Base-by-base conservation (phyloP, 2,329 filamentous ascomycete genomes). In the Aureobasidium sp. region DNA sequence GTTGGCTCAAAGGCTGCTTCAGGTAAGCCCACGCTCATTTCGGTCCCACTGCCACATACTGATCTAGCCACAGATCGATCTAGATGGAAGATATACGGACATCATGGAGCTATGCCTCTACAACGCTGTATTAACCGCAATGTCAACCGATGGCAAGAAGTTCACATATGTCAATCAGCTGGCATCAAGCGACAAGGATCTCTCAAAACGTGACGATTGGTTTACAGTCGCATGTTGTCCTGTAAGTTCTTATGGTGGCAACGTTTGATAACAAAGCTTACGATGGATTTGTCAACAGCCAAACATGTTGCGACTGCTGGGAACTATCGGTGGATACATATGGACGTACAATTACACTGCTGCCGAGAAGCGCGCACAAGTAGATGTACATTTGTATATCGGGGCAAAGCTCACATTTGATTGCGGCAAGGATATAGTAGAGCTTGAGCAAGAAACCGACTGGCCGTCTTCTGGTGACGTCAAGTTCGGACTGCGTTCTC, bases 131-230 rank as follows among this genome's bases (percentile, higher is more conserved):
- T 76, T 86, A 80, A 1, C 83, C 85, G 78, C 80, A 78, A 29
- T 69, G 80, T 57, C 9, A 5, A 29, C 37, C 2, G 78, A 83
- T 64, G 84, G 84, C 2, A 81, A 76, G 36, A 75, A 75, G 1
- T 87, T 87, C 69, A 84, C 82, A 0, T 87, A 87, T 64, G 80
- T 81, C 58, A 87, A 87, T 65, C 84, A 85, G 63, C 74, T 87
- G 0, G 81, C 80, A 0, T 84, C 81, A 37, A 82, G 78, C 9
- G 78, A 81, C 8, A 68, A 69, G 1, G 76, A 84, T 61, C 74
- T 75, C 20, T 84, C 78, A 23, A 73, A 75, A 62, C 75, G 84
- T 15, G 75, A 79, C 36, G 78, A 80, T 26, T 87, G 84, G 84
- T 86, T 85, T 60, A 79, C 79, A 55, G 80, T 78, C 41, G 82